Conservation (phyloP, 129 eudicot species). For the Cynara cardunculus region DNA sequence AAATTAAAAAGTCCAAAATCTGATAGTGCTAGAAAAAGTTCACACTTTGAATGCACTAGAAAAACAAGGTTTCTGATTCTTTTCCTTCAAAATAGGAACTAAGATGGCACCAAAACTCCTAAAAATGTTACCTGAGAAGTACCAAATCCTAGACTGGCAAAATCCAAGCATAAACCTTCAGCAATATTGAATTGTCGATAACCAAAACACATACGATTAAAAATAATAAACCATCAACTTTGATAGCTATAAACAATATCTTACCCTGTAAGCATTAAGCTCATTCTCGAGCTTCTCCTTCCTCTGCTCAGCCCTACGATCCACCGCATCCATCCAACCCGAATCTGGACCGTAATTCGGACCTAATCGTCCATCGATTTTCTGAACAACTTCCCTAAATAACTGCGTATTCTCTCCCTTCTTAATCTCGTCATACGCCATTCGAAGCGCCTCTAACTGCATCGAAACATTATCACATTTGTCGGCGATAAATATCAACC, state of each 20-base stretch:
- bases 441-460: slow-evolving; percentile 77
- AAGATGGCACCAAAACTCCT: background rate
- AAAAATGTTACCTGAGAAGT: background rate
- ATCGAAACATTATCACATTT: slow-evolving; percentile 45
- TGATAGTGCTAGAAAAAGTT: background rate
- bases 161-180: background rate
- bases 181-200: background rate
- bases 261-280: slow-evolving; percentile 89
- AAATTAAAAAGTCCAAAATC: background rate
- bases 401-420: slow-evolving; percentile 81
- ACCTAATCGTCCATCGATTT: slow-evolving; percentile 75
- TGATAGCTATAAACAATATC: background rate
- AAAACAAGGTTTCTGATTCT: background rate
- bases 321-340: slow-evolving; percentile 73
- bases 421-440: slow-evolving; percentile 90
- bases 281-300: slow-evolving; percentile 94
- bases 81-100: background rate
- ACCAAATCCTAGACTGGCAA: background rate
- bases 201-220: background rate
- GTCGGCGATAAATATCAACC: slow-evolving; percentile 70
- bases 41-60: background rate
- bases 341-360: slow-evolving; percentile 48
- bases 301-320: slow-evolving; percentile 74
- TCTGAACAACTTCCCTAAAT: slow-evolving; percentile 73
- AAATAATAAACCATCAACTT: background rate